These are phyloP conservation scores for Cladophialophora psammophila DNA, from an alignment of 2,329 filamentous ascomycete genomes.

Conservation along the genomic window DNA sequence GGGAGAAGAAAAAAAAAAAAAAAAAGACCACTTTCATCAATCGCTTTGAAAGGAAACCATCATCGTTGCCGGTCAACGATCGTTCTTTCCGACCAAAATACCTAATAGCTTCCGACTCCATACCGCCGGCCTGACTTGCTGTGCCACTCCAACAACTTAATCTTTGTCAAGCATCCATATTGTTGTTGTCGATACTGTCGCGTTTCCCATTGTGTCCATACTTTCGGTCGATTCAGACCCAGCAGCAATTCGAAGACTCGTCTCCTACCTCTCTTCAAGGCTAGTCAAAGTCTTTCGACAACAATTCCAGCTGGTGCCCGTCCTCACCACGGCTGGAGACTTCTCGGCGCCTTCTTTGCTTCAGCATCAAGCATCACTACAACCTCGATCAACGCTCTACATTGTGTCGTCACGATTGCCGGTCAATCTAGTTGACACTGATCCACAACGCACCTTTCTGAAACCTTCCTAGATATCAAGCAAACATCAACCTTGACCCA, in stretches of 20 bases:
- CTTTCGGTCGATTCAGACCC: constrained; percentile 11
- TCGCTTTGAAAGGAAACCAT: constrained; percentile 29
- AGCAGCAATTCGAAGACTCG: constrained; percentile 19
- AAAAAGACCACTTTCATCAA: constrained; percentile 28
- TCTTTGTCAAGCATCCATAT: constrained; percentile 23
- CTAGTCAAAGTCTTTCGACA: constrained; percentile 18
- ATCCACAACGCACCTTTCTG: constrained; percentile 34
- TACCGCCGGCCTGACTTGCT: constrained; percentile 32
- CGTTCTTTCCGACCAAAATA: constrained; percentile 24
- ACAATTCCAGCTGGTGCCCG: not conserved
- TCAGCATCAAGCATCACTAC: constrained; percentile 25
- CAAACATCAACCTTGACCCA: constrained; percentile 23
- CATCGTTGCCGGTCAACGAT: constrained; percentile 40
- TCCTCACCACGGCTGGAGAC: constrained; percentile 10
- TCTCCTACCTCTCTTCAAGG: constrained; percentile 27
- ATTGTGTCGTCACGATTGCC: constrained; percentile 36
- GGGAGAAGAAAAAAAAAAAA: constrained; percentile 18
- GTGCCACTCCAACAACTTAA: constrained; percentile 32
- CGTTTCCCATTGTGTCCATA: constrained; percentile 1
- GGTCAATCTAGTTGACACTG: constrained; percentile 37
- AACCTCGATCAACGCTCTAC: constrained; percentile 24
- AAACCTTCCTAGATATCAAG: constrained; percentile 34
- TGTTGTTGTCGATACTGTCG: constrained; percentile 25
- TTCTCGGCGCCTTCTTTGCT: constrained; percentile 20
- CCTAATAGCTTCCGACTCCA: constrained; percentile 35